Percentiles rank a stretch among this genome's conserved stretches.
Evolutionary conservation across 1,139 yeast species (phyloP).

Genomic region (Pichia sp.): DNA sequence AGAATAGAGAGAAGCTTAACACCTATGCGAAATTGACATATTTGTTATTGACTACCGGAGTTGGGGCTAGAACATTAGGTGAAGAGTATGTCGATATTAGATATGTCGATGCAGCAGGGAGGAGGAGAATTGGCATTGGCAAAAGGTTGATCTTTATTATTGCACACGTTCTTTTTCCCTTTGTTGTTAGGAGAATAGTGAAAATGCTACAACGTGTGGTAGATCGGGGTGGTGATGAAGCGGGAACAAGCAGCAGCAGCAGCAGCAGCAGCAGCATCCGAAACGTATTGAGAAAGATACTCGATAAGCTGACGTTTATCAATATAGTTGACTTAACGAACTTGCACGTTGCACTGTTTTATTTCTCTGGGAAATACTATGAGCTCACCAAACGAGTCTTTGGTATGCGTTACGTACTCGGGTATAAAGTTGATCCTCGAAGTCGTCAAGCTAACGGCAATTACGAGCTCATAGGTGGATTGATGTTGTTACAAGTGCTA

Average conservation of each 20-base stretch:
- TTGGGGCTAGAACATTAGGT: conserved; percentile 79
- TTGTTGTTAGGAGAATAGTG: no score
- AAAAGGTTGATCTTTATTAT: no score
- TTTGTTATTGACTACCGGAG: conserved; percentile 66
- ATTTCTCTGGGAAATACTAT: conserved; percentile 75
- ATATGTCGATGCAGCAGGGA: conserved; percentile 59
- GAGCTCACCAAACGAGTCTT: conserved; percentile 67
- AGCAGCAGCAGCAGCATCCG: no score
- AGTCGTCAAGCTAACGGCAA: conserved; percentile 39
- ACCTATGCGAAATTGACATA: conserved; percentile 44
- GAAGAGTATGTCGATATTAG: conserved; percentile 89
- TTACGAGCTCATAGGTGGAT: conserved; percentile 70
- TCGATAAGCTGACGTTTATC: conserved; percentile 29
- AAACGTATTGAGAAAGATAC: background rate
- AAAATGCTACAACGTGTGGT: no score
- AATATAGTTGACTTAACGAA: conserved; percentile 49
- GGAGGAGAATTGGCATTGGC: no score
- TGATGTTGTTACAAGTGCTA: conserved; percentile 55
- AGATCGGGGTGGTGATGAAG: no score
- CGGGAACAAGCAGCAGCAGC: no score
- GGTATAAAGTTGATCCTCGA: conserved; percentile 46
- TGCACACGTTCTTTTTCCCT: no score
- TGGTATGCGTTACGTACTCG: conserved; percentile 74
- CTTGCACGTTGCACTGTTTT: conserved; percentile 73
- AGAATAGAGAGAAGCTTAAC: conserved; percentile 56